Base-by-base conservation (phyloP, 495 filamentous ascomycete species). In the Lasiosphaeris hirsuta region DNA sequence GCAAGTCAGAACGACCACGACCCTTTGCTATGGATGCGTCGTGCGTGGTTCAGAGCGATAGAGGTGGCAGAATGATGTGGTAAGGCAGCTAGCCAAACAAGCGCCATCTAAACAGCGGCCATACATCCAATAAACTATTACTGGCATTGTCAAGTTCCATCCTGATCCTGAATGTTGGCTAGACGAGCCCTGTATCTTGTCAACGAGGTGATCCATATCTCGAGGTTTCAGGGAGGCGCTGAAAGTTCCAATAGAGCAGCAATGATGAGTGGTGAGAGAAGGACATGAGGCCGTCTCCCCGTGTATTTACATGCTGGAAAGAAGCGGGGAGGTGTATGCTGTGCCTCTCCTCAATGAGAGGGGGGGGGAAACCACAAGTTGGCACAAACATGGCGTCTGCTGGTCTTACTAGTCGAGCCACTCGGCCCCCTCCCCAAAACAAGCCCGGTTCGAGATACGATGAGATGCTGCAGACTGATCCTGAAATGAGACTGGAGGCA, bases 401-500 rank as follows among this genome's bases (percentile, higher is more conserved):
- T 30, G 23, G 11, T 51, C 10, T 11, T 51, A 10, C 11, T 57
- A 17, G 56, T 14, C 40, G 39, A 58, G 46, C 41, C 49, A 41
- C 56, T 52, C 50, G 50, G 50, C 35, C 41, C 15, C 36, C 15
- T 9, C 36, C 15, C 35, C 36, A 18, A 18, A 14, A 17, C 5
- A 19, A 52, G 39, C 9, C 35, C 40, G 38, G 48, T 7, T 38
- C 38, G 55, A 57, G 55, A 15, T 43, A 18, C 15, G 57, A 59
- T 42, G 13, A 34, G 57, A 37, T 48, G 43, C 33, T 42, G 34
- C 46, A 19, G 38, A 48, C 34, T n/a, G 23, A 7, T 51, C 4
- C 14, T 35, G 37, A 15, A 34, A 53, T 41, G 43, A 48, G 44
- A 34, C 42, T 23, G 56, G 48, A 18, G 50, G 54, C 36, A 50